Base-by-base conservation (phyloP, 441 rosid genomes). In the Adansonia grandidieri region DNA sequence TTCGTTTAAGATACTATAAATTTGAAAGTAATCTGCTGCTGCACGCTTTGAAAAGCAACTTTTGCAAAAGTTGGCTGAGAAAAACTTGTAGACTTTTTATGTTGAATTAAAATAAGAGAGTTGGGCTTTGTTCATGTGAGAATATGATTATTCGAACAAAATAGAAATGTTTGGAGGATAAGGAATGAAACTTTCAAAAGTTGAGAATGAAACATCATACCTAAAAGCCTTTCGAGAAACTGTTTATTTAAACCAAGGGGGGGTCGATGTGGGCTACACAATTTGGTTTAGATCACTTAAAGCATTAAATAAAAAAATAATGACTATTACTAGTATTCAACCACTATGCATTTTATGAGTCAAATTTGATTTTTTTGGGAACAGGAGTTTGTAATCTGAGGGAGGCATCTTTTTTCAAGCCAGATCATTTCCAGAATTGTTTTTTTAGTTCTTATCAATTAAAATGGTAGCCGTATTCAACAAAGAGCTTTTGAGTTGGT, bases 401-500 rank as follows among this genome's bases (percentile, higher is more conserved):
- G 32, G 32, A 28, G 32, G 32, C 32, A 28, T 28, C 32, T 28
- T 28, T 28, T 28, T 28, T 28, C 32, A 28, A 28, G 32, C 32
- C 80, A 74, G 77, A 70, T 69, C 82, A 65, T 71, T 79, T 67
- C 74, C 76, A 24, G 82, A 67, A 54, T 51, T 47, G 9, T n/a
- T 53, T 51, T 57, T 64, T 57, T 51, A 24, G 6, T 40, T 40
- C 57, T 57, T 40, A 14, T 54, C 73, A 66, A 9, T 37, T 78
- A 72, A 74, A 76, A 96, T 94, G 97, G 98, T 92, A 69, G 94
- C 95, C 20, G 95, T 92, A 22, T 90, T 83, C 87, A 90, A 90
- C 90, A 88, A 88, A 79, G 97, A 92, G 77, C 89, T 96, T 51
- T 81, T 96, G 69, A 93, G 97, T 77, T 92, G 99, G 98, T 94